A percentile compares a stretch with the other conserved stretches of the same genome.
phyloP scores from a whole-genome alignment of 2,329 filamentous ascomycete species.

The Mycosphaerella sp. region DNA sequence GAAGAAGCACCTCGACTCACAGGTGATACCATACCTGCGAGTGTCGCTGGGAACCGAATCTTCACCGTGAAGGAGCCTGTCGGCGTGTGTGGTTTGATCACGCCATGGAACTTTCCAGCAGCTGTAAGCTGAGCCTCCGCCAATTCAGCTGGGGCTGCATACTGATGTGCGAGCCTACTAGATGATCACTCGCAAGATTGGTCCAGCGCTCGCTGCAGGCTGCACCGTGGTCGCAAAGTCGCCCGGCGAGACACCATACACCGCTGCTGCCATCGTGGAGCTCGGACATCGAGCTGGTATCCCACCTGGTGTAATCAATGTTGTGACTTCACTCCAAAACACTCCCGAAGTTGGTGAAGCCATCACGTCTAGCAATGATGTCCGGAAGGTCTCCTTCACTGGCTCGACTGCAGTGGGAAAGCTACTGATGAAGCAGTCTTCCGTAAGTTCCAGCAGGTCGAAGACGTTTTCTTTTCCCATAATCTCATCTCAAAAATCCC shows the following conservation, averaged over 20 bases:
- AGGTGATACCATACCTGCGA: slow-evolving; percentile 68
- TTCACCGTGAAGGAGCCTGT: slow-evolving; percentile 77
- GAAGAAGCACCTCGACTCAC: slow-evolving; percentile 70
- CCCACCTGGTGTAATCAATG: slow-evolving; percentile 83
- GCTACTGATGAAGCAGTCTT: slow-evolving; percentile 21
- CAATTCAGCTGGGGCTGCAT: not conserved
- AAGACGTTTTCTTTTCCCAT: no score
- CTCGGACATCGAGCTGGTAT: slow-evolving; percentile 88
- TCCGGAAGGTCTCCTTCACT: slow-evolving; percentile 29
- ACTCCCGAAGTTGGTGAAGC: slow-evolving; percentile 71
- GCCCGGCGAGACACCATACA: slow-evolving; percentile 87
- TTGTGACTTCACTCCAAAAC: slow-evolving; percentile 74
- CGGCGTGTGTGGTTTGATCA: slow-evolving; percentile 75
- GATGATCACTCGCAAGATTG: slow-evolving; percentile 22
- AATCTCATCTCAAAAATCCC: no score
- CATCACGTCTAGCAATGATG: slow-evolving; percentile 62
- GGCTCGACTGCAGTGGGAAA: slow-evolving; percentile 27
- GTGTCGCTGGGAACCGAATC: slow-evolving; percentile 65
- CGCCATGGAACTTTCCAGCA: slow-evolving; percentile 48
- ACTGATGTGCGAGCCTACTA: not conserved
- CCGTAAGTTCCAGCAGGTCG: not conserved
- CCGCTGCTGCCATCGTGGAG: slow-evolving; percentile 79
- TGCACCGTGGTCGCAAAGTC: slow-evolving; percentile 53
- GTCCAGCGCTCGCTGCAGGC: slow-evolving; percentile 35
- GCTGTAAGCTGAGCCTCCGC: not conserved